Conservation (phyloP, 345 rosid genomes). For the Pseudoturritis turrita region DNA sequence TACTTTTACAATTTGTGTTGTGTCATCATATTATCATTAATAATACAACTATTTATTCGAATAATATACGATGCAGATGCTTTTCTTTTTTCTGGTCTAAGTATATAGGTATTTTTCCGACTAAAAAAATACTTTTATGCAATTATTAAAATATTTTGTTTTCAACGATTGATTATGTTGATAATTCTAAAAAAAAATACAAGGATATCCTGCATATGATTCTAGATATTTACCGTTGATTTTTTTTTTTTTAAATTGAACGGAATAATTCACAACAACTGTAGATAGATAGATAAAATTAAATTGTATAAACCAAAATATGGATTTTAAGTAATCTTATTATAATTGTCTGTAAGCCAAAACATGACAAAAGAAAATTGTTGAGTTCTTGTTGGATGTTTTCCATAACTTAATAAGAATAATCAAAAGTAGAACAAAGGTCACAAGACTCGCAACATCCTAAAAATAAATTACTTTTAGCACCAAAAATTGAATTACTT, state of each 20-base stretch:
- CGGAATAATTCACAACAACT: background rate
- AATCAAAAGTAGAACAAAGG: constrained; percentile 5
- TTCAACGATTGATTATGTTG: background rate
- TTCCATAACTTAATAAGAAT: background rate
- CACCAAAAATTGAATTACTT: background rate
- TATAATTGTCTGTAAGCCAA: background rate
- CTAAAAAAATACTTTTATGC: background rate
- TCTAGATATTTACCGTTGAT: background rate
- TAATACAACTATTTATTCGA: background rate
- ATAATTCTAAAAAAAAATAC: background rate
- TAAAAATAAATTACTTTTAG: background rate
- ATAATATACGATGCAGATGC: background rate
- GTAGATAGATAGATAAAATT: background rate
- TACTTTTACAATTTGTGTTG: background rate
- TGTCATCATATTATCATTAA: background rate
- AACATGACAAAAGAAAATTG: background rate
- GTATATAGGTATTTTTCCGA: background rate
- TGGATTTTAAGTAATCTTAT: background rate
- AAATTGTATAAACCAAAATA: too few relatives aligned
- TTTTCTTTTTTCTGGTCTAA: background rate
- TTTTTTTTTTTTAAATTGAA: background rate
- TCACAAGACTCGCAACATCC: background rate
- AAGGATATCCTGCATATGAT: background rate
- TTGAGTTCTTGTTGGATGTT: background rate
- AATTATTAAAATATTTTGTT: background rate